phyloP scores from a whole-genome alignment of 179 eudicot species.

The Drosera spatulata region DNA sequence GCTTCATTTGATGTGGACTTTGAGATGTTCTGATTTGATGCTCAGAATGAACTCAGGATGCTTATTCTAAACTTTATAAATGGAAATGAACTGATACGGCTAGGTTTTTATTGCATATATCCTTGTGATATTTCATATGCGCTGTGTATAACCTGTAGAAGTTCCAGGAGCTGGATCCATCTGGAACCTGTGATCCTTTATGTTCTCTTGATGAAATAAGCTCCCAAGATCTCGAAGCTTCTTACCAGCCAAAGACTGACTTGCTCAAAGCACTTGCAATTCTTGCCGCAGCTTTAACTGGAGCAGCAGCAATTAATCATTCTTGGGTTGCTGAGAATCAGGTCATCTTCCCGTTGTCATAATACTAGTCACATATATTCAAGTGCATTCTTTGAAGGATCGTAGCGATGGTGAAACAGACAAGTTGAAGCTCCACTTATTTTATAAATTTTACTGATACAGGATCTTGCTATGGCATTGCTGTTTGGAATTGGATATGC shows the following conservation, averaged over 20 bases:
- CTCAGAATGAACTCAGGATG: no score
- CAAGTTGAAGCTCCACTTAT: background rate
- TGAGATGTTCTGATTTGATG: no score
- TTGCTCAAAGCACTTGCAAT: constrained; percentile 75
- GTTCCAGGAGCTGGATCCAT: constrained; percentile 41
- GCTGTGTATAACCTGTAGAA: constrained; percentile 8
- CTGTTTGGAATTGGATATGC: constrained; percentile 84
- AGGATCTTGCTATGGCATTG: constrained; percentile 94
- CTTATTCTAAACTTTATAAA: no score
- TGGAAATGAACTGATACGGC: background rate
- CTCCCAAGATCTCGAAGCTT: constrained; percentile 50
- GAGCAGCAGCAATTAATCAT: constrained; percentile 74
- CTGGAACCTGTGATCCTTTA: constrained; percentile 80
- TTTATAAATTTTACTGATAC: constrained; percentile 14
- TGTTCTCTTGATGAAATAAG: constrained; percentile 84
- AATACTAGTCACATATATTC: background rate
- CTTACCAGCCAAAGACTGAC: constrained; percentile 72
- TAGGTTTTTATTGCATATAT: background rate
- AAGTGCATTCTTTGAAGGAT: no score
- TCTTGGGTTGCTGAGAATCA: constrained; percentile 97
- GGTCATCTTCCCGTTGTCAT: constrained; percentile 24
- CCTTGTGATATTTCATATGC: background rate
- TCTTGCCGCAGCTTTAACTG: constrained; percentile 66
- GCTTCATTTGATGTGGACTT: no score
- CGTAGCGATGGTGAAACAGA: no score